A percentile compares a stretch with the other conserved stretches of the same genome.
phyloP scores from a whole-genome alignment of 2,329 filamentous ascomycete genomes.

The Penicillium fuscoglaucum region DNA sequence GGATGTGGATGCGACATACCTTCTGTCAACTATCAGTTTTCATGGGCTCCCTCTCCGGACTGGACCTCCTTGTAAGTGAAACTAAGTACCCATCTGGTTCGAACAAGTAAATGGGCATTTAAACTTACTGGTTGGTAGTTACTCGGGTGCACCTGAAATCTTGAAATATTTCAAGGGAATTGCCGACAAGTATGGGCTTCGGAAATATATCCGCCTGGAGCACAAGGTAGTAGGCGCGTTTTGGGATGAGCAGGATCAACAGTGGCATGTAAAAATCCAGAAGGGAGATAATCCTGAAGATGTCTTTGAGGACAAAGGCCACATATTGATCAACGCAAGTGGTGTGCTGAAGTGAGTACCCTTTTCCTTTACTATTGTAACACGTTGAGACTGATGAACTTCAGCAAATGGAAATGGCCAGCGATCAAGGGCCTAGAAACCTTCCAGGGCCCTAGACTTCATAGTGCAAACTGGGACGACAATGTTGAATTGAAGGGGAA shows the following conservation, averaged over 20 bases:
- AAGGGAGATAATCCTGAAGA: slow-evolving; percentile 4
- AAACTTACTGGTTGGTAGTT: slow-evolving; percentile 15
- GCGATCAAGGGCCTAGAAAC: slow-evolving; percentile 7
- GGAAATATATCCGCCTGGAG: slow-evolving; percentile 29
- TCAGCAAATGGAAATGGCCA: slow-evolving; percentile 18
- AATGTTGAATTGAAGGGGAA: slow-evolving; percentile 49
- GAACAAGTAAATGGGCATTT: slow-evolving; percentile 1
- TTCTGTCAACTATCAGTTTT: slow-evolving; percentile 34
- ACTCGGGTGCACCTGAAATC: slow-evolving; percentile 30
- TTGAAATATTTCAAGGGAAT: slow-evolving; percentile 30
- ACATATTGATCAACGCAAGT: slow-evolving; percentile 16
- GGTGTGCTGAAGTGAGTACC: slow-evolving; percentile 15
- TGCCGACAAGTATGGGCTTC: slow-evolving; percentile 27
- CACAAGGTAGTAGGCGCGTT: slow-evolving; percentile 27
- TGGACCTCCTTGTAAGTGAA: slow-evolving; percentile 19
- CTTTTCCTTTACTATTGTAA: not conserved
- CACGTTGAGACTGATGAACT: not conserved
- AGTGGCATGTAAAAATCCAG: slow-evolving; percentile 32
- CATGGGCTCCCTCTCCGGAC: slow-evolving; percentile 30
- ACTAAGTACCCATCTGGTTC: slow-evolving; percentile 4
- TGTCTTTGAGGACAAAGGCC: slow-evolving; percentile 11
- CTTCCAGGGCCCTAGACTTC: slow-evolving; percentile 11
- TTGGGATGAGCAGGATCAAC: slow-evolving; percentile 32
- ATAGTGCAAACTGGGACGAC: slow-evolving; percentile 26
- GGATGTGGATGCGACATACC: slow-evolving; percentile 38